Conservation (phyloP, 768 basidiomycete species). For the Chalciporus sphaerocephalus region DNA sequence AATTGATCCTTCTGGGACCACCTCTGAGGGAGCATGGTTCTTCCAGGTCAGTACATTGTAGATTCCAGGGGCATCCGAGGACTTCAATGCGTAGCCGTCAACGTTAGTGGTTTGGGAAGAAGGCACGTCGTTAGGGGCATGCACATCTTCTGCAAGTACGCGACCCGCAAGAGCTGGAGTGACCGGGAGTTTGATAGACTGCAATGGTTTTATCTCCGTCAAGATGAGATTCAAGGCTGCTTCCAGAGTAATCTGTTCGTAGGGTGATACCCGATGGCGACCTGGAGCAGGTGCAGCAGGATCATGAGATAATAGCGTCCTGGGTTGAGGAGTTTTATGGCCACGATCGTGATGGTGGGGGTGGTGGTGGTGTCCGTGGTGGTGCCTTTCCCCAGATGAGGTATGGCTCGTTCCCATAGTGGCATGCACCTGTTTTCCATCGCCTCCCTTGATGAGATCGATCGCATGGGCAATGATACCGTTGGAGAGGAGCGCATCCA, state of each 20-base stretch:
- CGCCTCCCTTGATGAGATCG: slow-evolving; percentile 66
- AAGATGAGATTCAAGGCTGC: slow-evolving; percentile 59
- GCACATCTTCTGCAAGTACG: slow-evolving; percentile 72
- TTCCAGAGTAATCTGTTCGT: slow-evolving; percentile 62
- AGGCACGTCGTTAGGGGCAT: slow-evolving; percentile 63
- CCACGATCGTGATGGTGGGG: slow-evolving; percentile 39
- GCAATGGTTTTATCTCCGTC: slow-evolving; percentile 43
- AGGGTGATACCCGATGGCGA: slow-evolving; percentile 75
- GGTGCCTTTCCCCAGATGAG: slow-evolving; percentile 23
- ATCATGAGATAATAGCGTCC: slow-evolving; percentile 62
- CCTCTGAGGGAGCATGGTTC: slow-evolving; percentile 30
- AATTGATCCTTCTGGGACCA: slow-evolving; percentile 43
- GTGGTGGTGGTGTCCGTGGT: slow-evolving; percentile 23
- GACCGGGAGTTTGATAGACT: slow-evolving; percentile 42
- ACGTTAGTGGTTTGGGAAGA: slow-evolving; percentile 69
- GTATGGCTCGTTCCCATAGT: slow-evolving; percentile 37
- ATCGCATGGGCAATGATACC: slow-evolving; percentile 67
- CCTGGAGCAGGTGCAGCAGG: slow-evolving; percentile 60
- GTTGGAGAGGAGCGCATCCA: slow-evolving; percentile 54
- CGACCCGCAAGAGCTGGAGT: slow-evolving; percentile 55
- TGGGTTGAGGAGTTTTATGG: slow-evolving; percentile 49
- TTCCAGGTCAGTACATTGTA: slow-evolving; percentile 65
- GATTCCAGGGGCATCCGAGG: slow-evolving; percentile 56
- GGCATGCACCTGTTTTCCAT: slow-evolving; percentile 56
- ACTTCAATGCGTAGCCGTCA: slow-evolving; percentile 81